Base-by-base conservation (phyloP, 345 rosid genomes). In the Gossypium bickii region DNA sequence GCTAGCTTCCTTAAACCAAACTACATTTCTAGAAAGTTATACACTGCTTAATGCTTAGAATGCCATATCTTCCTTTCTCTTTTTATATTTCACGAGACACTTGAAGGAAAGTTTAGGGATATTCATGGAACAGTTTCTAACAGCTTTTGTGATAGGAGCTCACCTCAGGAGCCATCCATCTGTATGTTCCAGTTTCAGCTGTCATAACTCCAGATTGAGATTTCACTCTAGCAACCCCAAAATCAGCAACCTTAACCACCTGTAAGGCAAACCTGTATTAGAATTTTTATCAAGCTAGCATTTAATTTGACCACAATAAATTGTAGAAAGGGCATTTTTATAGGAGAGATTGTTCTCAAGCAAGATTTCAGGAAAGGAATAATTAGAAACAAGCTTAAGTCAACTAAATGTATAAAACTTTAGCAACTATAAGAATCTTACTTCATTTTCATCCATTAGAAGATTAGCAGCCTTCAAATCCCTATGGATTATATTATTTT, bases 111-210 rank as follows among this genome's bases (percentile, higher is more conserved):
- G 72, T 69, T 58, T 44, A 16, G 20, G 34, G n/a, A 25, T 45
- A 57, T 59, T 24, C 44, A 59, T 16, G 38, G 62, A 52, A 64
- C 12, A 63, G 51, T 18, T 68, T 49, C 47, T 27, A 74, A 38
- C 22, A 15, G 49, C n/a, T 20, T 25, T 34, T 34, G 47, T 13
- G 67, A 52, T 18, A 47, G 57, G 66, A 60, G 41, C 62, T 66
- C 72, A 94, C 98, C 99, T 95, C 98, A 22, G 99, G 99, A 84
- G 99, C 97, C 99, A 93, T 95, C 99, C 99, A 95, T 61, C 98
- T 81, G 71, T 92, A 92, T n/a, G 99, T 93, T 85, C 99, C 99
- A 47, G 99, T 95, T 90, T 95, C 99, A 58, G 99, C 97, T 16
- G 98, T 95, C 99, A 95, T 95, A n/a, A 95, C 96, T 74, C 97